Conservation (phyloP, 345 rosid genomes). For the Acer campestre region DNA sequence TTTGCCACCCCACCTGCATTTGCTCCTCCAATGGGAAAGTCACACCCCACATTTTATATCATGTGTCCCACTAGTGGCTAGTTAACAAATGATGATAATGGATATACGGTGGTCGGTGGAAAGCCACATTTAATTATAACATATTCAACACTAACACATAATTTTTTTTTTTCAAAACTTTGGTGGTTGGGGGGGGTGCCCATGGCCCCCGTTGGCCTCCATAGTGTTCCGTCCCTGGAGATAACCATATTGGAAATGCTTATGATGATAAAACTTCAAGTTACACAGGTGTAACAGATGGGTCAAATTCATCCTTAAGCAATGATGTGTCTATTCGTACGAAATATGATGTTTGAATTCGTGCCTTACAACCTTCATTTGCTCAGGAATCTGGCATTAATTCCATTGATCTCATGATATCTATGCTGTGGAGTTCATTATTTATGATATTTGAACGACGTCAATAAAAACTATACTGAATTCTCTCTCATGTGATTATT, state of each 20-base stretch:
- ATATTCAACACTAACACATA: too few relatives aligned
- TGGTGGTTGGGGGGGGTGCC: too few relatives aligned
- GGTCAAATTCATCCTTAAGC: constrained; percentile 45
- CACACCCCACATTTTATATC: too few relatives aligned
- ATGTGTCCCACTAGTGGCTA: too few relatives aligned
- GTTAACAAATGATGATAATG: too few relatives aligned
- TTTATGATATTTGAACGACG: constrained; percentile 6
- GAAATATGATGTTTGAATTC: constrained; percentile 75
- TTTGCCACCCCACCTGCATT: too few relatives aligned
- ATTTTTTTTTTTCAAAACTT: too few relatives aligned
- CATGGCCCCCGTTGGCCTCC: too few relatives aligned
- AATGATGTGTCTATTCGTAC: constrained; percentile 35
- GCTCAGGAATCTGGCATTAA: constrained; percentile 38
- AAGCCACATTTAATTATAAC: too few relatives aligned
- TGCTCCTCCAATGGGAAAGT: too few relatives aligned
- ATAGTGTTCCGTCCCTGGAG: too few relatives aligned
- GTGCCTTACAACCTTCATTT: constrained; percentile 85
- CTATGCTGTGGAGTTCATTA: neutral
- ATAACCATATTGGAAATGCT: constrained; percentile 71
- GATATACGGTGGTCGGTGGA: too few relatives aligned
- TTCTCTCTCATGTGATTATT: constrained; percentile 18
- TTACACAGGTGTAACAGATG: constrained; percentile 49
- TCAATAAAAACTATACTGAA: constrained; percentile 11
- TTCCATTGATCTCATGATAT: constrained; percentile 39
- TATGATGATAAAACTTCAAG: constrained; percentile 49